Evolutionary conservation across 768 basidiomycete species (phyloP), one percentile per base, ranked within the genome.

Genomic region (Trametes cubensis): DNA sequence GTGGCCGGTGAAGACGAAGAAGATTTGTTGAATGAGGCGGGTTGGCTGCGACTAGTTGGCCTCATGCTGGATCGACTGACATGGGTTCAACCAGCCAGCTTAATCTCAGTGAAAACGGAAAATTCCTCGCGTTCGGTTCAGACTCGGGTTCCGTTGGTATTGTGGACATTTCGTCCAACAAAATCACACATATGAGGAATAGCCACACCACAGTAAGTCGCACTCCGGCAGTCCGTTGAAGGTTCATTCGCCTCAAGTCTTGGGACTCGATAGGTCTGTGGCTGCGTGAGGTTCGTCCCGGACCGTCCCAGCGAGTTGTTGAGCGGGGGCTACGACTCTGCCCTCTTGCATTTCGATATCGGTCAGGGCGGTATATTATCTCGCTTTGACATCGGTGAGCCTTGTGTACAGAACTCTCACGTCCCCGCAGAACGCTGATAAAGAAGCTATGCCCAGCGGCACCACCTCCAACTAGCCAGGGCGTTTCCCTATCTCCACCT

Each of bases 301-400:
- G 82, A 82, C 69, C 79, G 90, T 23, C 84, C 89, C 4, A 80
- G 78, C 45, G 92, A 94, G 71, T 69, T 92, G 14, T 79, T 94
- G 23, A 91, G 88, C 62, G 90, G 85, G 6, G 92, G 92, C 2
- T 93, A 89, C 67, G 92, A 94, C 66, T 82, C 79, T 42, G 74
- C 78, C 4, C 66, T 94, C 25, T 70, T 89, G 15, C 92, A 94
- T 68, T 87, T 85, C 67, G 89, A 92, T 67, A 82, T 81, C 60
- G 66, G 67, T 15, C 84, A 84, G 73, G 80, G 83, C 28, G 83
- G 75, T 28, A 52, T 83, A 7, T 74, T 90, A 44, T 89, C 90
- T 4, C 79, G 80, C 39, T 77, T 80, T 49, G 80, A 86, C 69
- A 79, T 92, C 52, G 70, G 90, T 90, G 54, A 25, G 80, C 34